Percentiles rank a stretch among this genome's conserved stretches.
Conservation (phyloP, 2,329 filamentous ascomycete genomes). For the Phoma sp. region DNA sequence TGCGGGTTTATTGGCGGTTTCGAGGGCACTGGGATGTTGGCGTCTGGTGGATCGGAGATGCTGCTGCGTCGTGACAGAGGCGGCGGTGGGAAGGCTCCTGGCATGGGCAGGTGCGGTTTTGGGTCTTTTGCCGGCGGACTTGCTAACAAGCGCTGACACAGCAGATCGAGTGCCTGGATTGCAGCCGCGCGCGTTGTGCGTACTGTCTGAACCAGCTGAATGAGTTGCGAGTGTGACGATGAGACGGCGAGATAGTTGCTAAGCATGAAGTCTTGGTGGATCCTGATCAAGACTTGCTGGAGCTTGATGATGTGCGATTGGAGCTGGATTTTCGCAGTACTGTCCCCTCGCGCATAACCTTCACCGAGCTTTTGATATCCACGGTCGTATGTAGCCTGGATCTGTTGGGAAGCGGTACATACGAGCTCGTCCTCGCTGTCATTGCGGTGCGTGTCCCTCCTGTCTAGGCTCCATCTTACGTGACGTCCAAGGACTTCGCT, state of each 20-base stretch:
- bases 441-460: conserved; percentile 21
- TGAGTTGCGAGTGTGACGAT: conserved; percentile 37
- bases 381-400: conserved; percentile 38
- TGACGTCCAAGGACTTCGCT: conserved; percentile 16
- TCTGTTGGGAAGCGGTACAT: conserved; percentile 28
- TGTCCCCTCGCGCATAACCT: conserved; percentile 40
- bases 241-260: conserved; percentile 31
- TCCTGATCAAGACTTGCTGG: conserved; percentile 37
- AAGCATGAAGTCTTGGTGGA: conserved; percentile 37
- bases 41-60: conserved; percentile 5
- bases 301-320: conserved; percentile 43
- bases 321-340: conserved; percentile 39
- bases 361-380: conserved; percentile 39
- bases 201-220: conserved; percentile 35
- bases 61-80: conserved; percentile 7
- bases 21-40: conserved; percentile 5
- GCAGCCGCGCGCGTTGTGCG: conserved; percentile 35
- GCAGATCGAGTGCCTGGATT: conserved; percentile 36
- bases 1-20: conserved; percentile 5
- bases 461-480: conserved; percentile 21
- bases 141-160: conserved; percentile 38
- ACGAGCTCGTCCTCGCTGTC: conserved; percentile 42
- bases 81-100: conserved; percentile 26
- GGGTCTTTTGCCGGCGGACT: conserved; percentile 5
- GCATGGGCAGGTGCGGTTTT: conserved; percentile 18